phyloP scores from a whole-genome alignment of 805 yeast genomes.

The Yamadazyma ubonensis region DNA sequence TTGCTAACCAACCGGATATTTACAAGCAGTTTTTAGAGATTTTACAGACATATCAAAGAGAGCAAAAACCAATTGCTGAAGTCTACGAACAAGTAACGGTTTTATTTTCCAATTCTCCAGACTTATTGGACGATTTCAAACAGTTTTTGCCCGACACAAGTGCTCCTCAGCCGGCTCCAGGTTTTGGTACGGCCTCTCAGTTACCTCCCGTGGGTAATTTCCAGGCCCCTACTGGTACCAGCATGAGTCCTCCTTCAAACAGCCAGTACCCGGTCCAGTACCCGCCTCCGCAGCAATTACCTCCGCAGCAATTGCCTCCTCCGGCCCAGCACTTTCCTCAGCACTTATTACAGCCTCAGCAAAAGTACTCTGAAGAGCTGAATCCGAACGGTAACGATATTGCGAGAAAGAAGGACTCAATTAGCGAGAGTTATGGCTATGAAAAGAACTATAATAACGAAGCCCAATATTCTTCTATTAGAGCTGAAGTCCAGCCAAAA shows the following conservation, averaged over 20 bases:
- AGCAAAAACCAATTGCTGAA: constrained; percentile 91
- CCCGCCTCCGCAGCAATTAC: constrained; percentile 17
- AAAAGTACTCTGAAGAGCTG: too few relatives aligned
- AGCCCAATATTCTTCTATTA: constrained; percentile 48
- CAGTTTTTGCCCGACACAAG: constrained; percentile 86
- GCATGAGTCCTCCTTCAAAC: constrained; percentile 6
- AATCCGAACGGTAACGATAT: constrained; percentile 7
- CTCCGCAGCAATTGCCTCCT: constrained; percentile 12
- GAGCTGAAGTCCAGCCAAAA: constrained; percentile 32
- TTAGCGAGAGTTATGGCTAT: constrained; percentile 27
- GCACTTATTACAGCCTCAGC: constrained; percentile 13
- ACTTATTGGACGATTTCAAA: constrained; percentile 88
- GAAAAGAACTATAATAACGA: constrained; percentile 37
- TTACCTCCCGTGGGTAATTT: constrained; percentile 89
- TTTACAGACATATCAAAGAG: constrained; percentile 93
- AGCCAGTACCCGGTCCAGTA: constrained; percentile 20
- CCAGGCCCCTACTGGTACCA: constrained; percentile 57
- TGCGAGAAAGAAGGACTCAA: constrained; percentile 21
- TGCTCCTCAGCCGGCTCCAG: constrained; percentile 19
- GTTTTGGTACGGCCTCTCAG: constrained; percentile 43
- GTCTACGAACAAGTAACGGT: constrained; percentile 92
- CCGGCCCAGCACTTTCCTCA: constrained; percentile 10
- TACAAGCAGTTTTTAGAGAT: constrained; percentile 94
- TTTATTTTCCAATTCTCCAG: constrained; percentile 90
- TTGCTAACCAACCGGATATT: constrained; percentile 90